phyloP scores from a whole-genome alignment of 2,329 filamentous ascomycete genomes.

The Didymosphaeria variabile region DNA sequence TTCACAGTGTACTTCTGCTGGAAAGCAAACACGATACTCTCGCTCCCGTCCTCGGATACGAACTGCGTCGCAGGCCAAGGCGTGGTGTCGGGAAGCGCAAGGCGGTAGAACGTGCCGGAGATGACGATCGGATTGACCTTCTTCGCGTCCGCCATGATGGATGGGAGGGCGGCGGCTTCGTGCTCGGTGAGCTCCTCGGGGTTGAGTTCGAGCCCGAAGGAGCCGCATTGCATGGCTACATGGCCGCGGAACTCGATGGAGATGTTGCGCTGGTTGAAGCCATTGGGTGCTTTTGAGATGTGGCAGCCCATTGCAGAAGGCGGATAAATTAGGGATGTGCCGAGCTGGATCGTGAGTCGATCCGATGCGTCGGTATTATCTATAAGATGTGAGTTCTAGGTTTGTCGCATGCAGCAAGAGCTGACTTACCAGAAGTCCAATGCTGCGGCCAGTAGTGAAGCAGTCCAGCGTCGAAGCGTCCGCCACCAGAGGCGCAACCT shows the following conservation, averaged over 20 bases:
- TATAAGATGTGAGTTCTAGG: too few relatives aligned
- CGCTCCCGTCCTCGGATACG: constrained; percentile 59
- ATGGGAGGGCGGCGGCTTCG: constrained; percentile 64
- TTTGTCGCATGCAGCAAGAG: too few relatives aligned
- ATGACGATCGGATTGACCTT: constrained; percentile 68
- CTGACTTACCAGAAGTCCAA: constrained; percentile 66
- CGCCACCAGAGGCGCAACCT: constrained; percentile 71
- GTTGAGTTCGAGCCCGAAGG: constrained; percentile 71
- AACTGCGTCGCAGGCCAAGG: constrained; percentile 72
- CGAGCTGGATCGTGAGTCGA: constrained; percentile 69
- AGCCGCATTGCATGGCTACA: constrained; percentile 74
- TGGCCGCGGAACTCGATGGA: constrained; percentile 69
- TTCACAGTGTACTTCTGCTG: constrained; percentile 64
- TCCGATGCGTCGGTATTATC: constrained; percentile 72
- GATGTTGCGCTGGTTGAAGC: constrained; percentile 63
- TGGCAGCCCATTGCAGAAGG: constrained; percentile 72
- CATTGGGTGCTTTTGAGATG: constrained; percentile 68
- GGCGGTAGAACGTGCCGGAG: constrained; percentile 66
- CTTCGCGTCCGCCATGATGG: constrained; percentile 63
- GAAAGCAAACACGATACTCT: constrained; percentile 68
- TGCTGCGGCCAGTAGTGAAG: constrained; percentile 72
- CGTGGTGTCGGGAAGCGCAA: constrained; percentile 65
- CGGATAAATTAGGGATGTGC: constrained; percentile 70
- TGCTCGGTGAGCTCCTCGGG: constrained; percentile 61
- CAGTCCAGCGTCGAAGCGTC: constrained; percentile 70